Base-by-base conservation (phyloP, 768 basidiomycete genomes). In the Suillus discolor region DNA sequence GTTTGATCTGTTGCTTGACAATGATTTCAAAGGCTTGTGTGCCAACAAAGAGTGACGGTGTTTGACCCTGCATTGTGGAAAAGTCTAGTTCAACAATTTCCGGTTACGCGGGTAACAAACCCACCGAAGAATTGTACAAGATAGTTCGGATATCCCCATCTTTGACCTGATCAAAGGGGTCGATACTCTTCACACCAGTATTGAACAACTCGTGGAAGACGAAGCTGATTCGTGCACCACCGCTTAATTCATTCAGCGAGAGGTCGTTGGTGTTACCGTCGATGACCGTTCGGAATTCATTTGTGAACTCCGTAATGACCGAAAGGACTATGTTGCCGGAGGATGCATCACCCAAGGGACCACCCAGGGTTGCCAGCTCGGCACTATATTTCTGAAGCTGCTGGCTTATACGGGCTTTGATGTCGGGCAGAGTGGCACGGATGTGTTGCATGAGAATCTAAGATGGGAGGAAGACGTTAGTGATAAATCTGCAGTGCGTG, bases 381-480 rank as follows among this genome's bases (percentile, higher is more conserved):
- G 88, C 82, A 65, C 86, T 93, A 83, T 85, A 98, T 74, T 96
- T 97, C 78, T 89, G 86, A 57, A 96, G 84, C 72, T 98, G 95
- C 67, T 91, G 85, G n/a, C 89, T 84, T 75, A 99, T 99, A 71
- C 96, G 89, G 18, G 89, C 86, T 82, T 99, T 99, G 84, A 99
- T 99, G 75, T 99, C 97, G 39, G 97, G 97, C n/a, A 99, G 85
- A 25, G 95, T 97, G 62, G 93, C 88, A 64, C 94, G 93, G 76
- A 99, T 98, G 79, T 99, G 97, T 79, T 97, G 95, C 96, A 99
- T 99, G 62, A 99, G 89, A 74, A 99, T 97, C 96, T 97, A 65
- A 20, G 39, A 42, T 15, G 23, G 6, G 12, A 34, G 54, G 9
- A 59, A 25, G 20, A 8, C 13, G 44, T 60, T 28, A 60, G 25